Conservation (phyloP, 139 green algal genomes). For the Yamagishiella unicocca region DNA sequence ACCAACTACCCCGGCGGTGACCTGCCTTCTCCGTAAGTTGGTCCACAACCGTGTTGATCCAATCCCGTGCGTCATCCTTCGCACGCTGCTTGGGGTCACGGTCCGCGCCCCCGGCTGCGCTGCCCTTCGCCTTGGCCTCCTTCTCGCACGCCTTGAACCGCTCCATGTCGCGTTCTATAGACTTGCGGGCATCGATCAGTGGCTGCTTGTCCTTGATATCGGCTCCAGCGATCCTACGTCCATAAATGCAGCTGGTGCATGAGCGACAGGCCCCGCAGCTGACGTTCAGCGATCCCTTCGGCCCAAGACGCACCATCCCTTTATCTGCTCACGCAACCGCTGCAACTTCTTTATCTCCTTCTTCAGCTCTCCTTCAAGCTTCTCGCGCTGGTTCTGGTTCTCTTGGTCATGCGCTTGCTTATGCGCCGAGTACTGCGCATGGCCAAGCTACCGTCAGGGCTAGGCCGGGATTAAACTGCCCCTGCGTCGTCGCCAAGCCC, state of each 20-base stretch:
- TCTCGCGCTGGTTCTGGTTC: slow-evolving; percentile 94
- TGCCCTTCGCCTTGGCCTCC: slow-evolving; percentile 96
- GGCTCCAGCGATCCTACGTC: slow-evolving; percentile 77
- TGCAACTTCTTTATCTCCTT: slow-evolving; percentile 99
- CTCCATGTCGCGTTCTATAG: slow-evolving; percentile 98
- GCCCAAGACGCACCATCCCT: slow-evolving; percentile 88
- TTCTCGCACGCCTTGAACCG: slow-evolving; percentile 97
- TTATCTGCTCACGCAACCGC: slow-evolving; percentile 97
- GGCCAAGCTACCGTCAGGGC: not conserved
- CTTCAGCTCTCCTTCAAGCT: slow-evolving; percentile 98
- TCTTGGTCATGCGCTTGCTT: slow-evolving; percentile 93
- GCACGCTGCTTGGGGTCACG: slow-evolving; percentile 91
- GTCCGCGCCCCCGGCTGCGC: slow-evolving; percentile 13
- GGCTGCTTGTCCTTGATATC: slow-evolving; percentile 98
- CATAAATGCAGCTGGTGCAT: not conserved
- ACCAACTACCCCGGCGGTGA: not conserved
- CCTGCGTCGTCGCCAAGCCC: slow-evolving; percentile 26
- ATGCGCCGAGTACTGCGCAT: slow-evolving; percentile 38
- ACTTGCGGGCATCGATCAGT: slow-evolving; percentile 85
- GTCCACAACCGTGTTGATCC: slow-evolving; percentile 91
- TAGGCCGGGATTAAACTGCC: no score
- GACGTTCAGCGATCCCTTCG: not conserved
- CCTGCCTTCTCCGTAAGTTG: slow-evolving; percentile 78
- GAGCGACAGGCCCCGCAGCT: not conserved
- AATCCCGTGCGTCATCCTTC: slow-evolving; percentile 89